Percentiles rank a stretch among this genome's conserved stretches.
phyloP scores from a whole-genome alignment of 768 basidiomycete species.

The Amylocystis lapponica region DNA sequence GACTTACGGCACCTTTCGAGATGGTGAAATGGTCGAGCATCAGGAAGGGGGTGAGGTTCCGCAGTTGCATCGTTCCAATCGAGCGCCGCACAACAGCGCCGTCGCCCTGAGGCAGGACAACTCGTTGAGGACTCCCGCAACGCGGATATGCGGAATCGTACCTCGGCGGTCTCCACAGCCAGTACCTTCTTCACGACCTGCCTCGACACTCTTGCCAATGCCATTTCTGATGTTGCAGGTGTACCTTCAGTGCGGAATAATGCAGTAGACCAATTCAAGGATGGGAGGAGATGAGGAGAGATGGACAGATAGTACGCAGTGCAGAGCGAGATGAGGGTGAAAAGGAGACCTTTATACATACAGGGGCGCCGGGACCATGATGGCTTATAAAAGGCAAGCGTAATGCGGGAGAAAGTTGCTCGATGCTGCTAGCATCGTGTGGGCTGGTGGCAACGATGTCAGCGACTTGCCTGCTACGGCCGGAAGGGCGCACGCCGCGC shows the following conservation, averaged over 20 bases:
- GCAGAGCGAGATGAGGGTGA: no score
- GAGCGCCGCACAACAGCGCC: conserved; percentile 82
- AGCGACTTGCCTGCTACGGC: conserved; percentile 3
- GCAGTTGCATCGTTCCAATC: conserved; percentile 69
- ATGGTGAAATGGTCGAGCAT: conserved; percentile 85
- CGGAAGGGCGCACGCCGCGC: conserved; percentile 6
- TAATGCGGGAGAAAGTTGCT: no score
- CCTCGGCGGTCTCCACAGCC: conserved; percentile 71
- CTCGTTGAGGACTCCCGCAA: conserved; percentile 1
- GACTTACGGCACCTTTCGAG: conserved; percentile 59
- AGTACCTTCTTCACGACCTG: conserved; percentile 71
- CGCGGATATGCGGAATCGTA: conserved; percentile 17
- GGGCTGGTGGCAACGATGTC: no score
- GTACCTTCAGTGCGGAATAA: no score
- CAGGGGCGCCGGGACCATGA: no score
- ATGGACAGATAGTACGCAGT: no score
- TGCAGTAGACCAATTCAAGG: background rate
- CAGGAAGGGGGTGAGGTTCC: conserved; percentile 87
- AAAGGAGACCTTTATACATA: no score
- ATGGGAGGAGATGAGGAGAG: no score
- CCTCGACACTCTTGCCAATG: conserved; percentile 37
- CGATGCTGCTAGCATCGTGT: no score
- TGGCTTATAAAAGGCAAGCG: no score
- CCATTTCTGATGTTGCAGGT: conserved; percentile 3
- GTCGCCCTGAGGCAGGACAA: conserved; percentile 45